A percentile compares a stretch with the other conserved stretches of the same genome.
Conservation (phyloP, 176 grass and related monocot species). For the Triticum dicoccoides region DNA sequence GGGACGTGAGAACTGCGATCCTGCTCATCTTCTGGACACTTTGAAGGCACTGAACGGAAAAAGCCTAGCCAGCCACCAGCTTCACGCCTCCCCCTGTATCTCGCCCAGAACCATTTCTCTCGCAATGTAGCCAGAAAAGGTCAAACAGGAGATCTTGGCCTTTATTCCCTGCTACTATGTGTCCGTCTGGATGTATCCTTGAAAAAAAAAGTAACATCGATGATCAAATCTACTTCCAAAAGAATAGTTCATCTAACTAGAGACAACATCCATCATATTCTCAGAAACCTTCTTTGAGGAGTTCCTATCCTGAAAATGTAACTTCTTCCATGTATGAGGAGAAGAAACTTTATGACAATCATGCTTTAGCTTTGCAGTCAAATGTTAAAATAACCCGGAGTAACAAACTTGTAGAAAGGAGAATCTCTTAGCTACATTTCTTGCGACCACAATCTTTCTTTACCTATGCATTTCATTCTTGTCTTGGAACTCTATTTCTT, state of each 20-base stretch:
- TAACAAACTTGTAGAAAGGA: not conserved
- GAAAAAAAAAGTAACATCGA: not conserved
- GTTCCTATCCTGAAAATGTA: slow-evolving; percentile 10
- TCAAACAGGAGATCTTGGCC: not conserved
- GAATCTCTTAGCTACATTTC: not conserved
- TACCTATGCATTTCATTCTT: not conserved
- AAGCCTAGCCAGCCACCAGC: no score
- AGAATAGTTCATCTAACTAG: not conserved
- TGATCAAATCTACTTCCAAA: slow-evolving; percentile 8
- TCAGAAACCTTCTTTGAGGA: not conserved
- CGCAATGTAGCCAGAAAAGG: not conserved
- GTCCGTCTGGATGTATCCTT: not conserved
- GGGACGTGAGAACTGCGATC: not conserved
- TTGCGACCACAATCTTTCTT: not conserved
- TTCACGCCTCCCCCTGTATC: no score
- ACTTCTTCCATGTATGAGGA: not conserved
- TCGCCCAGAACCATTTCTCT: no score
- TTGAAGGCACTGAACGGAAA: not conserved
- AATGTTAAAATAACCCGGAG: not conserved
- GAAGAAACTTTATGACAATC: not conserved
- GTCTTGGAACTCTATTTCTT: not conserved
- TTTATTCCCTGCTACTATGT: not conserved
- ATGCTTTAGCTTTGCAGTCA: not conserved
- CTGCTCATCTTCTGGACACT: not conserved
- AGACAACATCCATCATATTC: not conserved